Evolutionary conservation across 192 early-diverging fungal genomes (phyloP).

Genomic region (Chytriomyces sp.): DNA sequence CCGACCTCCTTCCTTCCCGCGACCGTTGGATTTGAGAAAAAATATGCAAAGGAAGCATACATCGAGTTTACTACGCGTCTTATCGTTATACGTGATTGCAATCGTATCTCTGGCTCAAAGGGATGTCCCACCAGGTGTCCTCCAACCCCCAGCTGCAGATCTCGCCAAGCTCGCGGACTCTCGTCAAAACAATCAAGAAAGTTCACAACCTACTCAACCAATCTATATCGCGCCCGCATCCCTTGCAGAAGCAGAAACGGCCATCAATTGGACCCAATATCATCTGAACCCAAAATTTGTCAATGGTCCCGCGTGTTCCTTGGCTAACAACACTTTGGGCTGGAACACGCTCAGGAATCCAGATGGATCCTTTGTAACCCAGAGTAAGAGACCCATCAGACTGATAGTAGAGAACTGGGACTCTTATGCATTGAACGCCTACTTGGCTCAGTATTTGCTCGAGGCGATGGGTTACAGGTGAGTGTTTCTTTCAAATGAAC

Average conservation of each 20-base stretch:
- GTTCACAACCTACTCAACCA: too few relatives aligned
- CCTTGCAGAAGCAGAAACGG: neutral
- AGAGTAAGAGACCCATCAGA: slow-evolving; percentile 6
- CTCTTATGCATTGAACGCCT: slow-evolving; percentile 2
- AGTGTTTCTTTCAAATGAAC: too few relatives aligned
- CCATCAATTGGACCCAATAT: neutral
- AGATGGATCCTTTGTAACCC: slow-evolving; percentile 5
- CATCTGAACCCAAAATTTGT: neutral
- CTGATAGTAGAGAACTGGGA: slow-evolving; percentile 6
- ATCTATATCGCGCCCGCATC: too few relatives aligned
- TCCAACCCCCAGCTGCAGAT: neutral
- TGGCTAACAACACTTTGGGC: slow-evolving; percentile 14
- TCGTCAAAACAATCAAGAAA: neutral
- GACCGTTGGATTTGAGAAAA: too few relatives aligned
- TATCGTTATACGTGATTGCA: too few relatives aligned
- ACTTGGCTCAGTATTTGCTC: slow-evolving; percentile 15
- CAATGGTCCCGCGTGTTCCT: slow-evolving; percentile 1
- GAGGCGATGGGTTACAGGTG: slow-evolving; percentile 19
- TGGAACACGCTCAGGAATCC: slow-evolving; percentile 14
- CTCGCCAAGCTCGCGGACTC: neutral
- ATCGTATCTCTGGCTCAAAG: neutral
- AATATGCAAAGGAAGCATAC: too few relatives aligned
- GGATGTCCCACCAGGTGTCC: neutral
- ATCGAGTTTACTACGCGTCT: too few relatives aligned
- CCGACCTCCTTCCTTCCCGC: too few relatives aligned